phyloP scores from a whole-genome alignment of 1,139 yeast species.

The Sugiyamaella sp. region DNA sequence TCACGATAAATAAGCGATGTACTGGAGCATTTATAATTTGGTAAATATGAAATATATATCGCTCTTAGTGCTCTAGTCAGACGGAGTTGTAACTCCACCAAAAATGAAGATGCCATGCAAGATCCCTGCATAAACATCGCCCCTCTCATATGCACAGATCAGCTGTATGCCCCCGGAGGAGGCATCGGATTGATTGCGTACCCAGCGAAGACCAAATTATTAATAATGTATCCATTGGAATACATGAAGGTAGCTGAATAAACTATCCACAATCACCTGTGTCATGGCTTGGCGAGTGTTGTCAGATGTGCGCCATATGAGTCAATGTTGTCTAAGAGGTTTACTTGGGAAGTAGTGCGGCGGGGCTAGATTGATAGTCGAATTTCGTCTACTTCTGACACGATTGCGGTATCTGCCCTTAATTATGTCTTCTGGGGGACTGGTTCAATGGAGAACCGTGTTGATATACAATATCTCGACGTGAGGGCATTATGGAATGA shows the following conservation, averaged over 20 bases:
- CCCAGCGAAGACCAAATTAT: no score
- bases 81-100: neutral
- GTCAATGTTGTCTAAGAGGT: neutral
- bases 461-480: slow-evolving; percentile 8
- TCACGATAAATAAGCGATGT: no score
- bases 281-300: neutral
- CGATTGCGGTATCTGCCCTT: no score
- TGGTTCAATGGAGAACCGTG: neutral
- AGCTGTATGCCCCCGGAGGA: no score
- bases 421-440: no score
- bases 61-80: neutral
- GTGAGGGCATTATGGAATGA: slow-evolving; percentile 14
- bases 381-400: neutral
- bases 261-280: no score
- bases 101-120: neutral
- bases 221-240: no score
- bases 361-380: neutral
- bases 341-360: neutral
- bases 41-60: neutral
- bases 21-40: no score
- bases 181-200: neutral
- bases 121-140: neutral
- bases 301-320: neutral
- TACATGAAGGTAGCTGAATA: no score
- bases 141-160: no score